These are phyloP conservation scores for Candolleomyces efflorescens DNA, from an alignment of 768 basidiomycete genomes.

Conservation along the genomic window DNA sequence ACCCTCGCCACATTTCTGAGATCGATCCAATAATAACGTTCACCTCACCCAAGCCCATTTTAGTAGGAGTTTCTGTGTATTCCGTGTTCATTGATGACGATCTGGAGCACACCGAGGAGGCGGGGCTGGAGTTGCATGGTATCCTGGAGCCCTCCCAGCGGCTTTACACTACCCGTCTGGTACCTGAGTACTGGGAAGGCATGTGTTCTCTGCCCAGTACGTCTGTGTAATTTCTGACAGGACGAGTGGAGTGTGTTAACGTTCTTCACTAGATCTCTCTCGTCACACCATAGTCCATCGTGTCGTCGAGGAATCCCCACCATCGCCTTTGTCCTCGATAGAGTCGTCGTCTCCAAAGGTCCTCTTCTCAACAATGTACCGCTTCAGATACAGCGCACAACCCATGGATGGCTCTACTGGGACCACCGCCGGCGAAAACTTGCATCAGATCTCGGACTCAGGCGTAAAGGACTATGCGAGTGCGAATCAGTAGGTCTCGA, in stretches of 20 bases:
- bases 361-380: constrained; percentile 57
- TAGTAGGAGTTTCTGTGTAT: constrained; percentile 41
- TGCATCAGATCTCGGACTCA: no score
- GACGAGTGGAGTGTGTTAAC: constrained; percentile 1
- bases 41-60: constrained; percentile 5
- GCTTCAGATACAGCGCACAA: constrained; percentile 37
- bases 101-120: constrained; percentile 49
- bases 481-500: no score
- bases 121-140: constrained; percentile 28
- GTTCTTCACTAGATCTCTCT: constrained; percentile 49
- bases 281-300: constrained; percentile 65
- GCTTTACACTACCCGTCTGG: constrained; percentile 58
- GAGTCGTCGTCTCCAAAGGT: constrained; percentile 16
- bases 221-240: constrained; percentile 37
- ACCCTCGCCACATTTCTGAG: constrained; percentile 4
- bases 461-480: no score
- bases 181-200: constrained; percentile 64
- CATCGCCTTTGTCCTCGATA: constrained; percentile 20
- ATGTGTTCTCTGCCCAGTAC: constrained; percentile 54
- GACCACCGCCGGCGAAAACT: no score
- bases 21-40: constrained; percentile 9
- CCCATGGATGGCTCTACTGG: no score
- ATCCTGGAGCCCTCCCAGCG: constrained; percentile 24
- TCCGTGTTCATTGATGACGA: constrained; percentile 47
- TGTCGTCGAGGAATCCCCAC: constrained; percentile 39